Evolutionary conservation across 129 eudicot species (phyloP).

Genomic region (Escallonia herrerae): DNA sequence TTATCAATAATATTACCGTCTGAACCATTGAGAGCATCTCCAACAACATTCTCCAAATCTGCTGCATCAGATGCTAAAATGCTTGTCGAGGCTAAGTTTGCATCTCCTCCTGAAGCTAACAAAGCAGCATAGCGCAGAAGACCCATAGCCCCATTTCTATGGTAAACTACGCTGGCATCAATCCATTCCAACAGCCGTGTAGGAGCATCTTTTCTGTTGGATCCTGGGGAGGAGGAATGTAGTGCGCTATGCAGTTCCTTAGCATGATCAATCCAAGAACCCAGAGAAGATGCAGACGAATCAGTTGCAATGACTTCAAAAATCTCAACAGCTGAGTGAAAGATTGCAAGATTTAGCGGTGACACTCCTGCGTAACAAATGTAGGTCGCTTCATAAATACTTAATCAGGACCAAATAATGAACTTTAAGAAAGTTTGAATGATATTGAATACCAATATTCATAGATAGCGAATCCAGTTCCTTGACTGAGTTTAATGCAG

Average conservation of each 20-base stretch:
- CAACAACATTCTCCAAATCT: constrained; percentile 82
- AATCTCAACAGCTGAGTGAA: constrained; percentile 91
- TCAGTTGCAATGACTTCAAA: constrained; percentile 80
- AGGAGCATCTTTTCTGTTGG: constrained; percentile 93
- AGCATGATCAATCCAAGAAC: constrained; percentile 85
- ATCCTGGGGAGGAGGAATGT: constrained; percentile 95
- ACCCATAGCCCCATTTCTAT: constrained; percentile 78
- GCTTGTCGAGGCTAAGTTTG: constrained; percentile 75
- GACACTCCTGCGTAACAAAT: constrained; percentile 43
- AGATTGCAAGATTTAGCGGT: constrained; percentile 85
- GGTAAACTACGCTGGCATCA: constrained; percentile 92
- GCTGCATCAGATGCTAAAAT: constrained; percentile 72
- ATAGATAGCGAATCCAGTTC: constrained; percentile 59
- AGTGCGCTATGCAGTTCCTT: constrained; percentile 80
- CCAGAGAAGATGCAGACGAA: constrained; percentile 73
- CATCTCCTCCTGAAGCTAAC: constrained; percentile 96
- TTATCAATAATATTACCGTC: constrained; percentile 83
- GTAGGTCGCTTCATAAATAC: neutral
- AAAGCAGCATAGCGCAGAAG: constrained; percentile 85
- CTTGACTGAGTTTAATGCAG: constrained; percentile 80
- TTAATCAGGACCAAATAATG: neutral
- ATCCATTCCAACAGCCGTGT: constrained; percentile 86
- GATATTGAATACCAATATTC: constrained; percentile 39
- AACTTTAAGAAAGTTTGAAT: constrained; percentile 4
- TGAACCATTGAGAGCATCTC: constrained; percentile 62